Evolutionary conservation across 2,329 filamentous ascomycete genomes (phyloP), one percentile per base, ranked within the genome.

Genomic region (Ciborinia camelliae): DNA sequence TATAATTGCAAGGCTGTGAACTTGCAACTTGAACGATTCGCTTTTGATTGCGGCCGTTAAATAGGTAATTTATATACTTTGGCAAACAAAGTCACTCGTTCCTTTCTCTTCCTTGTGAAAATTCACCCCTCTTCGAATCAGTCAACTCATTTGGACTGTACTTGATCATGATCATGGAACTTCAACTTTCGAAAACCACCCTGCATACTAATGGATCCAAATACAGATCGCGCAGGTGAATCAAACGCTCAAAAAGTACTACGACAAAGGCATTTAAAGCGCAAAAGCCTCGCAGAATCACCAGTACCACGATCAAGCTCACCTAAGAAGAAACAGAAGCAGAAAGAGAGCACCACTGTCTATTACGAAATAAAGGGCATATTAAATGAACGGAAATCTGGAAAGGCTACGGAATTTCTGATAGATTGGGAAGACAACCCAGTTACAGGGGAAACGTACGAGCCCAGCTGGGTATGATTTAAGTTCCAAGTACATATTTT

Each of bases 401-500:
- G 68, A 9, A 66, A 65, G 39, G 28, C 70, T 30, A 72, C 72
- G 14, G 67, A 77, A n/a, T 88, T 86, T 68, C 72, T 78, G 3
- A 80, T 88, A 62, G 80, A 86, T 70, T 88, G 86, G 86, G 80
- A 78, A 55, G 79, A 82, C 65, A 75, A 86, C 70, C 75, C 78
- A n/a, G 66, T 69, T 2, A 84, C 82, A 47, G 82, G 81, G 23
- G 72, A 80, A 66, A 66, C 68, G 1, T 87, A 81, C 71, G 64
- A 74, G 3, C 80, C 80, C 12, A 81, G 76, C 55, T 88, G 86
- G 86, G 84, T 81, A 77, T 41, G 75, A 43, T 18, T n/a, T n/a
- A 12, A 68, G 48, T 20, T 35, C 8, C 12, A 23, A 8, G 32
- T 20, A 15, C 23, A 26, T n/a, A 48, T 60, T 14, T 14, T 30